phyloP scores from a whole-genome alignment of 1,284 basidiomycete species.

The Bjerkandera adusta region DNA sequence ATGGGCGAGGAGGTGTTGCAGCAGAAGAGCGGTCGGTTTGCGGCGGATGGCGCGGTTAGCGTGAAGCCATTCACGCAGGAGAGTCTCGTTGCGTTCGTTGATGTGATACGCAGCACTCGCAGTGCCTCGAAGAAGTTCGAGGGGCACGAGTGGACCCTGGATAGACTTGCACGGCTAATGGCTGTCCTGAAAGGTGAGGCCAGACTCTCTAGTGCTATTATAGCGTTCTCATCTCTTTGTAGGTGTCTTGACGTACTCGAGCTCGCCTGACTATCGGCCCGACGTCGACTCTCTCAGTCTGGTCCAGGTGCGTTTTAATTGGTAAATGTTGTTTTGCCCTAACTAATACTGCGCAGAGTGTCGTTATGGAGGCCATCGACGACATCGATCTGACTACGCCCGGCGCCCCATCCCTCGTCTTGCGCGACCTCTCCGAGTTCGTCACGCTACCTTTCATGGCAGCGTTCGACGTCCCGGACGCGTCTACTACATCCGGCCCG shows the following conservation, averaged over 20 bases:
- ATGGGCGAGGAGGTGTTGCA: conserved; percentile 50
- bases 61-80: conserved; percentile 78
- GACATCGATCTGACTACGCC: conserved; percentile 62
- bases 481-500: conserved; percentile 6
- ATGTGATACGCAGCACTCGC: conserved; percentile 65
- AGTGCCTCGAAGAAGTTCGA: conserved; percentile 45
- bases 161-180: conserved; percentile 67
- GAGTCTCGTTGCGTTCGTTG: conserved; percentile 78
- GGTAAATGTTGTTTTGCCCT: conserved; percentile 7
- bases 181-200: conserved; percentile 69
- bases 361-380: conserved; percentile 68
- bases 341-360: conserved; percentile 41
- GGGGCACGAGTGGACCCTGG: conserved; percentile 61
- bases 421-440: conserved; percentile 85
- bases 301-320: conserved; percentile 58
- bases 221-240: conserved; percentile 7
- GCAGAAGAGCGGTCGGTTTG: conserved; percentile 13
- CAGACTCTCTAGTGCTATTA: neutral
- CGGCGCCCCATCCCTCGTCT: conserved; percentile 68
- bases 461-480: conserved; percentile 56
- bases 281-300: conserved; percentile 86
- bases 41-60: conserved; percentile 16
- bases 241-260: conserved; percentile 80
- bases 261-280: conserved; percentile 82
- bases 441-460: conserved; percentile 82